Evolutionary conservation across 805 yeast species (phyloP).

Genomic region (Sungouiella blattae): DNA sequence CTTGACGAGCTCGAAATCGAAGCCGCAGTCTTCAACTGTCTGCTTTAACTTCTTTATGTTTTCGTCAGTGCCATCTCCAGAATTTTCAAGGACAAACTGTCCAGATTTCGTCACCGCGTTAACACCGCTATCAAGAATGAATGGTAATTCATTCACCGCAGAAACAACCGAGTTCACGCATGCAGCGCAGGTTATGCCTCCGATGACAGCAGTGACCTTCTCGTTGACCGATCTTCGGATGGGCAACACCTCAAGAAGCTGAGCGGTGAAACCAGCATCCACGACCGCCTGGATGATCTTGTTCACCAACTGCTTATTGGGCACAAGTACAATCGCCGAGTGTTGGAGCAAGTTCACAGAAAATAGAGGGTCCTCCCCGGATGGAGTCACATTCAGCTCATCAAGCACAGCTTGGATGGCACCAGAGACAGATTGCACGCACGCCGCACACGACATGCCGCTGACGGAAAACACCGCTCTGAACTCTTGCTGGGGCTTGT

Average conservation of each 20-base stretch:
- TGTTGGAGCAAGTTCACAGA: conserved; percentile 52
- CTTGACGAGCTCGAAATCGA: conserved; percentile 50
- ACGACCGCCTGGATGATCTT: conserved; percentile 23
- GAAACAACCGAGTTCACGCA: conserved; percentile 57
- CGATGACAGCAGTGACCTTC: conserved; percentile 58
- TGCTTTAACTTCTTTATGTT: conserved; percentile 42
- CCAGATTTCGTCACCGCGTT: conserved; percentile 62
- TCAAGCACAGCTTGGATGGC: conserved; percentile 24
- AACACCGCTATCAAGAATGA: conserved; percentile 51
- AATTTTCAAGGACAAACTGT: conserved; percentile 51
- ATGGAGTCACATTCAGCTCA: conserved; percentile 1
- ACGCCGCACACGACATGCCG: conserved; percentile 42
- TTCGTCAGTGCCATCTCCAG: conserved; percentile 18
- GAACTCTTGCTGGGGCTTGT: conserved; percentile 21
- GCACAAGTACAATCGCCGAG: conserved; percentile 51
- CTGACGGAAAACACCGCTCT: conserved; percentile 53
- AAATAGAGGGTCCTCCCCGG: conserved; percentile 26
- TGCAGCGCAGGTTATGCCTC: conserved; percentile 74
- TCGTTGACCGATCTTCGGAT: conserved; percentile 46
- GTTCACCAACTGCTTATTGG: conserved; percentile 46
- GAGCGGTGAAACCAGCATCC: conserved; percentile 42
- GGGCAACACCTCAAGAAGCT: conserved; percentile 57
- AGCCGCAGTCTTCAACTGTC: conserved; percentile 64
- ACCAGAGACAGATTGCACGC: conserved; percentile 28
- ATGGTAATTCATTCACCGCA: conserved; percentile 45